These are phyloP conservation scores for Syzygium aqueum DNA, from an alignment of 345 rosid species.

Conservation along the genomic window DNA sequence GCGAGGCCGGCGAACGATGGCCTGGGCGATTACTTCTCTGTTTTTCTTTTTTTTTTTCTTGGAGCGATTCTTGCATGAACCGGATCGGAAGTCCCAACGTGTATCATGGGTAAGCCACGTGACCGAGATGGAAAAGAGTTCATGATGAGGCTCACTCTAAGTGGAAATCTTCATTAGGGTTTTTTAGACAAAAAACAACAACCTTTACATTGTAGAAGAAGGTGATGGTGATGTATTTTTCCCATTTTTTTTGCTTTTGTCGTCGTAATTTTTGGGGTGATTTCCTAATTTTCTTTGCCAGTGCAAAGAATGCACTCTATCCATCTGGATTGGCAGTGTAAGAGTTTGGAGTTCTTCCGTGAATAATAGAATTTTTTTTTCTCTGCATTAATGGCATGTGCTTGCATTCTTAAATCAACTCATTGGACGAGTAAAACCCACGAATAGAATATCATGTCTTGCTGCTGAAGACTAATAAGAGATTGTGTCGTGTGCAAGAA, in stretches of 20 bases:
- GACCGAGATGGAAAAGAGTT: not conserved
- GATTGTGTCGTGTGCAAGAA: not conserved
- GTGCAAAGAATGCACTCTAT: not conserved
- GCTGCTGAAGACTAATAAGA: not conserved
- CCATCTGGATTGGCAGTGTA: not conserved
- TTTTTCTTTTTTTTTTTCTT: not conserved
- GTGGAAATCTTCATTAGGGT: not conserved
- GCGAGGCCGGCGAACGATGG: not conserved
- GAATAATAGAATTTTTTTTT: not conserved
- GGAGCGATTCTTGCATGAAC: not conserved
- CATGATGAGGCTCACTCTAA: not conserved
- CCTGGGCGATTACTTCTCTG: not conserved
- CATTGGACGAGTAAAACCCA: not conserved
- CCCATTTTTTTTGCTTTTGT: not conserved
- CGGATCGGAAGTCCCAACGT: not conserved
- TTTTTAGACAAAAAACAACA: not conserved
- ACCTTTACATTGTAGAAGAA: not conserved
- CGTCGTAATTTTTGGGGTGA: not conserved
- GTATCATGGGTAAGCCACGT: not conserved
- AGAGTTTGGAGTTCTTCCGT: not conserved
- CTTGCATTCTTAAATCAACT: not conserved
- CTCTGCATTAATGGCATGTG: not conserved
- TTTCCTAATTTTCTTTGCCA: not conserved
- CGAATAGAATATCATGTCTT: not conserved
- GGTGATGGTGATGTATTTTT: not conserved